phyloP scores from a whole-genome alignment of 345 rosid genomes.

The Camelina laxa region DNA sequence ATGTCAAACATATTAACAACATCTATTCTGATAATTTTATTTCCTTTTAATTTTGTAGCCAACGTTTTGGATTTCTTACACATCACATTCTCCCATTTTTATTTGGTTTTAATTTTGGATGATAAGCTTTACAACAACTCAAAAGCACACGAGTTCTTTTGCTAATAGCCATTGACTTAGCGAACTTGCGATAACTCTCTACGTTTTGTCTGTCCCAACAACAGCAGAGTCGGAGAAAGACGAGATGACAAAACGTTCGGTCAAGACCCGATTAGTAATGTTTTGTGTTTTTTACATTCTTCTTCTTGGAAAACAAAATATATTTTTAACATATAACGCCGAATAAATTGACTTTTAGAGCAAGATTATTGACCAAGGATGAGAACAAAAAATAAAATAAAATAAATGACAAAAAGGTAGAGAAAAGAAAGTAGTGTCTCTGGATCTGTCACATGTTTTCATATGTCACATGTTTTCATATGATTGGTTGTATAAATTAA shows the following conservation, averaged over 20 bases:
- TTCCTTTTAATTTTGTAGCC: background rate
- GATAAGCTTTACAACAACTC: background rate
- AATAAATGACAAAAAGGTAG: too few species aligned
- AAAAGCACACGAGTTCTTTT: background rate
- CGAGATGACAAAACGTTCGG: background rate
- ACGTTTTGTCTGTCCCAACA: background rate
- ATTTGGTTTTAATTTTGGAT: background rate
- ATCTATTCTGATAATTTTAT: background rate
- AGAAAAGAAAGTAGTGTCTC: too few species aligned
- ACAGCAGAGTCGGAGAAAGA: background rate
- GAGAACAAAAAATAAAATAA: too few species aligned
- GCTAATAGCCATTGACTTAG: background rate
- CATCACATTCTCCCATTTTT: background rate
- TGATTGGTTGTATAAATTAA: too few species aligned
- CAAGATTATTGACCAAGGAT: too few species aligned
- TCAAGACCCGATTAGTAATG: background rate
- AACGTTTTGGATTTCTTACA: background rate
- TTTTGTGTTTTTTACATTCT: background rate
- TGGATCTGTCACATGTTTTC: too few species aligned
- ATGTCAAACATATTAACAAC: background rate
- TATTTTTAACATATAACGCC: background rate
- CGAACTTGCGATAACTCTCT: background rate
- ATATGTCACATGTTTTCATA: too few species aligned
- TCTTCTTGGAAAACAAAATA: background rate
- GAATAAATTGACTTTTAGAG: constrained; percentile 20